Base-by-base conservation (phyloP, 208 protist species). In the Crithidia sp. region DNA sequence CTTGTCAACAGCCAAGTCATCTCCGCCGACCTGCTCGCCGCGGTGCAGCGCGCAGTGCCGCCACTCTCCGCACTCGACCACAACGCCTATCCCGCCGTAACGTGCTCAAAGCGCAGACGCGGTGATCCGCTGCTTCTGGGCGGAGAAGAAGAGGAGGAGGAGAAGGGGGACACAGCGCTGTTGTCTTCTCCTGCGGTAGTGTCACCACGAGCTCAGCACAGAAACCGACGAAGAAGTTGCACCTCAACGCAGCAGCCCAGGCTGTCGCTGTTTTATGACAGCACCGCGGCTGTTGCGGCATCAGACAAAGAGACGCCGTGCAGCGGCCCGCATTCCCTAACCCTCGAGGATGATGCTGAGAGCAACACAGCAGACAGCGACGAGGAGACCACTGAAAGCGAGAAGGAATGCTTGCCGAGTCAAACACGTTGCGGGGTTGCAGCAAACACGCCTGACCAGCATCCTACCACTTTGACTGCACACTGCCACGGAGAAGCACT, bases 1-100 rank as follows among this genome's bases (percentile, higher is more conserved):
- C 36, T 41, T n/a, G 55, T 45, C 43, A 45, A 41, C 50, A 67
- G 62, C 37, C 62, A 67, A 57, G 62, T 14, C 37, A 45, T 67
- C 50, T 67, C 62, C 37, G 55, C 62, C 10, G 45, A n/a, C 2
- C 45, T 67, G 49, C 62, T 17, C 19, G 49, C 45, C 7, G 55
- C 49, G 9, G 62, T 67, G 45, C 7, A 55, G 28, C 37, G n/a
- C 3, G 49, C 62, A 4, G 4, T 67, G 5, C 50, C 62, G 7
- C 2, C 45, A 36, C 16, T 67, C 3, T 19, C 43, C 17, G 4
- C 49, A 3, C 45, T 44, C 12, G 37, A 67, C 37, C 50, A 4
- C 37, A 67, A 67, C 62, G 4, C 43, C 28, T 28, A 28, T 28
- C 28, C 28, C 28, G 28, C 28, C 28, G 28, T 28, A 28, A 28